Percentiles rank a stretch among this genome's conserved stretches.
Evolutionary conservation across 306 rosid genomes (phyloP).

Genomic region (Herpetospermum pedunculosum): DNA sequence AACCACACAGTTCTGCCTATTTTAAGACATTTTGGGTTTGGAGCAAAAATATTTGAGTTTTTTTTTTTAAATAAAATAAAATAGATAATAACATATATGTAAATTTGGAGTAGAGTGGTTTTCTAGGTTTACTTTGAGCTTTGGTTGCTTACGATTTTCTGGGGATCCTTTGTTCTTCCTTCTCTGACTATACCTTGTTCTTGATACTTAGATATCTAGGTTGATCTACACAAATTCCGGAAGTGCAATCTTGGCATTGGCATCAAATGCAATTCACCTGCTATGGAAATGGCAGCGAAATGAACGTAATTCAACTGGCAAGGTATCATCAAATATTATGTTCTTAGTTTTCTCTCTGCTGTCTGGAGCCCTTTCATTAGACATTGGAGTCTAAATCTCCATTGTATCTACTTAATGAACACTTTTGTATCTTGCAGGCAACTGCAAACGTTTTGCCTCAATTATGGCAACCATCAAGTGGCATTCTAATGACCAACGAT

Average conservation of each 20-base stretch:
- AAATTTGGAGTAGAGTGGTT: not conserved
- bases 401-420: slow-evolving; percentile 15
- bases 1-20: not conserved
- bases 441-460: slow-evolving; percentile 74
- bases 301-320: slow-evolving; percentile 68
- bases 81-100: not conserved
- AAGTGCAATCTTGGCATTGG: slow-evolving; percentile 74
- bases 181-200: not conserved
- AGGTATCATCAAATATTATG: slow-evolving; percentile 29
- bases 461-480: slow-evolving; percentile 95
- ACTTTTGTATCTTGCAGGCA: slow-evolving; percentile 42
- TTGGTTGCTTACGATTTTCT: not conserved
- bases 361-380: not conserved
- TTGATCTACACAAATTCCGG: slow-evolving; percentile 92
- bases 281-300: slow-evolving; percentile 91
- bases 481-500: slow-evolving; percentile 90
- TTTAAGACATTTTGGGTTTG: not conserved
- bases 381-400: not conserved
- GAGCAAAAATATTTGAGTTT: not conserved
- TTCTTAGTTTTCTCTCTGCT: slow-evolving; percentile 13
- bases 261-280: slow-evolving; percentile 88
- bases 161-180: not conserved
- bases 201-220: slow-evolving; percentile 73
- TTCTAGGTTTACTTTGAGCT: not conserved
- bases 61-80: not conserved